Conservation (phyloP, 257 asterid species). For the Plantago major region DNA sequence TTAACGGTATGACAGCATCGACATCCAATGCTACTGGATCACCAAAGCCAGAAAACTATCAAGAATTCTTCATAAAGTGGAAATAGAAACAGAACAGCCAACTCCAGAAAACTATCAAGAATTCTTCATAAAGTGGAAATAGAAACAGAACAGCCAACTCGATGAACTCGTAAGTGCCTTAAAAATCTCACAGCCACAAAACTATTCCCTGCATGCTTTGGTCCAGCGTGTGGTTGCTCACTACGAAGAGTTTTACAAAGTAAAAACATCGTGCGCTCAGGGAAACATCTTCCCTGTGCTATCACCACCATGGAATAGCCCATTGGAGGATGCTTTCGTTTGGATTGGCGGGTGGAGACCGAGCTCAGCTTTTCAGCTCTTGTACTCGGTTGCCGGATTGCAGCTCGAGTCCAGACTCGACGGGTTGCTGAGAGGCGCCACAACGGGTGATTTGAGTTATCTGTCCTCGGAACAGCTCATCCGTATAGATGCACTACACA, state of each 20-base stretch:
- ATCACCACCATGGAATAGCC: slow-evolving; percentile 37
- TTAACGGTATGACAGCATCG: background rate
- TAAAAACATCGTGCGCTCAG: slow-evolving; percentile 20
- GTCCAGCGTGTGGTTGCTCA: slow-evolving; percentile 18
- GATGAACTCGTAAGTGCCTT: slow-evolving; percentile 25
- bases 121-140: slow-evolving; percentile 27
- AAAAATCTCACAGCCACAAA: background rate
- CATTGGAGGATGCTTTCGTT: slow-evolving; percentile 35
- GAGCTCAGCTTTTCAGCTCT: slow-evolving; percentile 32
- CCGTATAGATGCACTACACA: slow-evolving; percentile 27
- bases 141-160: slow-evolving; percentile 23
- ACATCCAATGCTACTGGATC: background rate
- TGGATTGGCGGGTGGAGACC: slow-evolving; percentile 56
- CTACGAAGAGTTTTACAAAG: slow-evolving; percentile 33
- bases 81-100: slow-evolving; percentile 20
- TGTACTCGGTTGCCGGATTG: slow-evolving; percentile 32
- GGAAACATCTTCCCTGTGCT: slow-evolving; percentile 19
- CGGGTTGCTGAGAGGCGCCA: slow-evolving; percentile 27
- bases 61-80: slow-evolving; percentile 27
- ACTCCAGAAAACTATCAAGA: slow-evolving; percentile 20
- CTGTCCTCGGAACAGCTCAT: slow-evolving; percentile 22
- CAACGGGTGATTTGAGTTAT: slow-evolving; percentile 23
- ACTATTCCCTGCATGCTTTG: background rate
- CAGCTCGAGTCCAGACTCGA: slow-evolving; percentile 26
- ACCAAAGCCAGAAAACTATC: slow-evolving; percentile 1